Percentiles rank a stretch among this genome's conserved stretches.
These are phyloP conservation scores for Stagonosporopsis rhizophila DNA, from an alignment of 2,329 filamentous ascomycete species.

Conservation along the genomic window DNA sequence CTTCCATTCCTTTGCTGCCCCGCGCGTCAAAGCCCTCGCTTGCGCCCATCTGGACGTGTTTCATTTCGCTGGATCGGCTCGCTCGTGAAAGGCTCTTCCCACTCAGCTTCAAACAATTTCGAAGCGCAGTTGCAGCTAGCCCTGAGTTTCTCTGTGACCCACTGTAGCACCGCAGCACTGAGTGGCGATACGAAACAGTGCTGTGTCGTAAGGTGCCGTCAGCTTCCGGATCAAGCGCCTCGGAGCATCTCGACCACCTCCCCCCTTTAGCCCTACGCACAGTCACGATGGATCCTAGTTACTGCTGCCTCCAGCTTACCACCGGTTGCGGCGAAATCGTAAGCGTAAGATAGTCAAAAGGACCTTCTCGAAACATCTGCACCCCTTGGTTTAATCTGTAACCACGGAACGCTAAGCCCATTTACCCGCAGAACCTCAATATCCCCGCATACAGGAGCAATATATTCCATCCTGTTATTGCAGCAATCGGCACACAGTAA, in stretches of 20 bases:
- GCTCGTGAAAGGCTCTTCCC: conserved; percentile 2
- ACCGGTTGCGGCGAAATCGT: conserved; percentile 6
- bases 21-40: conserved; percentile 13
- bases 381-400: conserved; percentile 46
- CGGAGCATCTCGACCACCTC: conserved; percentile 21
- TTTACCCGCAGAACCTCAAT: conserved; percentile 30
- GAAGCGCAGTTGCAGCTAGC: conserved; percentile 14
- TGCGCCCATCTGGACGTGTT: conserved; percentile 7
- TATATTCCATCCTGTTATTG: conserved; percentile 43
- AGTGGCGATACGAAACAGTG: conserved; percentile 41
- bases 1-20: conserved; percentile 14
- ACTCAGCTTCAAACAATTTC: conserved; percentile 25
- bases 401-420: conserved; percentile 27
- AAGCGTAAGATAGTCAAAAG: conserved; percentile 11
- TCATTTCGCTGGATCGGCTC: conserved; percentile 10
- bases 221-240: conserved; percentile 33
- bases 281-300: conserved; percentile 27
- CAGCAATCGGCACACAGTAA: conserved; percentile 21
- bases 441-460: conserved; percentile 41
- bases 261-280: conserved; percentile 21
- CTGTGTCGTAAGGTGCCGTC: conserved; percentile 40
- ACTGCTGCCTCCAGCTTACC: conserved; percentile 32
- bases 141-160: conserved; percentile 27
- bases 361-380: conserved; percentile 41
- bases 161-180: conserved; percentile 34